Evolutionary conservation across 768 basidiomycete species (phyloP).

Genomic region (Tulasnella sp.): DNA sequence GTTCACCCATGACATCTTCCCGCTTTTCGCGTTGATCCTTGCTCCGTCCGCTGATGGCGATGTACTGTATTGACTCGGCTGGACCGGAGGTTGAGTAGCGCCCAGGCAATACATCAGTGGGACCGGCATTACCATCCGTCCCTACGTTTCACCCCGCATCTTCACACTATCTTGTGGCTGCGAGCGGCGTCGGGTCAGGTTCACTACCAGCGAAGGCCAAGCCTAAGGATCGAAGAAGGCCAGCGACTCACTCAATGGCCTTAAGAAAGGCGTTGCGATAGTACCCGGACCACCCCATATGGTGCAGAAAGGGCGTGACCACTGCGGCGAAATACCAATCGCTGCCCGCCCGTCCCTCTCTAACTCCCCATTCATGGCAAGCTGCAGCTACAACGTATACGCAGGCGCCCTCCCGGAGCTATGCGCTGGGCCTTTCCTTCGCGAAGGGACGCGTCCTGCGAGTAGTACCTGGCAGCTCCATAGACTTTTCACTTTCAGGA

Average conservation of each 20-base stretch:
- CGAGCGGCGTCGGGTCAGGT: neutral
- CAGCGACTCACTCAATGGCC: neutral
- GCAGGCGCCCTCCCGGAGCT: neutral
- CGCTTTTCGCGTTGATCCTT: neutral
- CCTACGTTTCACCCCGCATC: constrained; percentile 9
- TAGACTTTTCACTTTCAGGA: constrained; percentile 10
- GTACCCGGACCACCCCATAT: constrained; percentile 11
- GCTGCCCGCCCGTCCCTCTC: neutral
- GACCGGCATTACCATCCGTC: constrained; percentile 3
- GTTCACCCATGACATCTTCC: neutral
- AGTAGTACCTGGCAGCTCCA: neutral
- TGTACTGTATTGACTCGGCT: neutral
- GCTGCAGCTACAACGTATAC: neutral
- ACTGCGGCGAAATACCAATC: neutral
- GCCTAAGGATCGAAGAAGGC: neutral
- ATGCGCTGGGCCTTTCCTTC: neutral
- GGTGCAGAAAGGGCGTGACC: constrained; percentile 8
- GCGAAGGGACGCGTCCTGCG: neutral
- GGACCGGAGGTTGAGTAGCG: neutral
- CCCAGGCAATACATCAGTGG: neutral
- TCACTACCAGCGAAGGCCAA: neutral
- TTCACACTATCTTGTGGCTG: constrained; percentile 18
- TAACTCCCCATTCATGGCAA: neutral
- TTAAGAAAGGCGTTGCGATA: constrained; percentile 17
- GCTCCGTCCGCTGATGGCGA: neutral